Base-by-base conservation (phyloP, 2,329 filamentous ascomycete species). In the Fusarium fujikuroi region DNA sequence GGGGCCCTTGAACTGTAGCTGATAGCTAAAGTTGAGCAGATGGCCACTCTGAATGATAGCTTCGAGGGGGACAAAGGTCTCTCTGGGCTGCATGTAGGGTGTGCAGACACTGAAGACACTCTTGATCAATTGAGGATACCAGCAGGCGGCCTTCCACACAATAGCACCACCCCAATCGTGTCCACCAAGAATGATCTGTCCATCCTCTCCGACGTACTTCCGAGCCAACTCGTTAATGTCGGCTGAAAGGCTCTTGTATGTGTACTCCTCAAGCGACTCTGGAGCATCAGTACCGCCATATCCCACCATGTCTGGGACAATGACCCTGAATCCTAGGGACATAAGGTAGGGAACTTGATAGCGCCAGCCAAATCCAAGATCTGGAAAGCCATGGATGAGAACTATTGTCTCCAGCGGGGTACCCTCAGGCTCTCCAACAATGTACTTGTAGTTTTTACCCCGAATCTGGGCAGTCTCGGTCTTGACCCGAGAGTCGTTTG, bases 131-230 rank as follows among this genome's bases (percentile, higher is more conserved):
- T 91, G 83, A 0, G 93, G 94, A 77, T 95, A 86, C 87, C 91
- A 94, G 71, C 92, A 87, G 19, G 92, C 90, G 64, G 92, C 84
- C 61, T 94, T 90, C 87, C 93, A 97, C 60, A 92, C 91, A 34
- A 95, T 85, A 6, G 87, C 86, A 76, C 93, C 95, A 80, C 95
- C 95, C 93, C 95, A 98, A 83, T 98, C 95, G 83, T 98, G 95
- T 12, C 95, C 95, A 54, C 95, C 94, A 19, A 98, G 87, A 63
- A 98, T 91, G 78, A 97, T 92, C 63, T 83, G 83, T 14, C 79
- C 79, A 81, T 85, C 60, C 16, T 62, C 30, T 60, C 85, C 82
- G 34, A 84, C 83, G 61, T 85, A 83, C 71, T 91, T 87, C 66
- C 84, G 84, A 11, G 92, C 90, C 30, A 98, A 87, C 69, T 90